Evolutionary conservation across 164 flowering plant species (phyloP), one percentile per base, ranked within the genome.

Genomic region (Magnolia kwangsiensis): DNA sequence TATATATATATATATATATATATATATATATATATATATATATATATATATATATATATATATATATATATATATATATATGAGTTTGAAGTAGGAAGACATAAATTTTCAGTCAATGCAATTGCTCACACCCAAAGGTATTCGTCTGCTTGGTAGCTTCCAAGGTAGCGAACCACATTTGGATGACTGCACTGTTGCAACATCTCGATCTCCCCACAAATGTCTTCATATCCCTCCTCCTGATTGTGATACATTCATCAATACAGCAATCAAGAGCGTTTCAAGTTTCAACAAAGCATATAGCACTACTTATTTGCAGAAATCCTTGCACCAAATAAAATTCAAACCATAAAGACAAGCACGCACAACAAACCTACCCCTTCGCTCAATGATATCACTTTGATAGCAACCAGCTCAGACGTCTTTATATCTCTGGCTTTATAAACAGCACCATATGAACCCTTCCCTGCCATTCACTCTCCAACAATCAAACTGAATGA

Each of bases 221-320:
- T 96, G 80, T 96, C 99, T 83, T 96, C 99, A 82, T 94, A 96
- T 24, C 99, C 99, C 84, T 96, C 99, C 83, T 96, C 99, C 99
- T 94, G 85, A 74, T n/a, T 31, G 59, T 4, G 16, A 73, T 18
- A 73, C 11, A 50, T 37, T 71, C 19, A 50, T 45, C 51, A 20
- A 19, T 8, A 21, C 23, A 71, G 51, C 29, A 70, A 37, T 6
- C 16, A 8, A 14, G 55, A 16, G 6, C 6, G 7, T 70, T 11
- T 16, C 29, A 9, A 37, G 71, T 37, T 37, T 37, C 45, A 37
- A 55, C 2, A 55, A 55, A 55, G 61, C 61, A 23, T 8, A 72
- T 1, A 72, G 64, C 31, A 51, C n/a, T 19, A 24, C 18, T 72
- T 23, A 72, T 24, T 50, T 72, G 3, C 21, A 19, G 19, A 59